Evolutionary conservation across 306 rosid species (phyloP), one percentile per base, ranked within the genome.

Genomic region (Malus asiatica): DNA sequence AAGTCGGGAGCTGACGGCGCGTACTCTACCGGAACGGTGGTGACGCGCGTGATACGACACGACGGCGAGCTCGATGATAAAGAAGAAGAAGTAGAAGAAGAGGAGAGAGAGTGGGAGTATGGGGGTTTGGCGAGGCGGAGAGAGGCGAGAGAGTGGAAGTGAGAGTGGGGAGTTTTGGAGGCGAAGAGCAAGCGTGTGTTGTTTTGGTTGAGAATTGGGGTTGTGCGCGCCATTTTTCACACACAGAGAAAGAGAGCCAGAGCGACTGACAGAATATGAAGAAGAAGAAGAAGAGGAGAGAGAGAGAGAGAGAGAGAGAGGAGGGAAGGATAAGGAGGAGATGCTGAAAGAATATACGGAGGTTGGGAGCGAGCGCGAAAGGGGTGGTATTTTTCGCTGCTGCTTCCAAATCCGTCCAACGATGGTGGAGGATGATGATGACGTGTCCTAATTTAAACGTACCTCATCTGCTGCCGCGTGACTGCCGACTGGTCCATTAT

Each of bases 11-110:
- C 71, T 4, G 97, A 89, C 10, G 87, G 87, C 10, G 93, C 81
- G 45, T 87, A 80, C 65, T 95, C 96, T 35, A 89, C 75, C 7
- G 92, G 77, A 62, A 80, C 98, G 13, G 91, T 88, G 19, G 97
- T 78, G 35, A 92, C 88, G 19, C 92, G 86, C 18, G 84, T 84
- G 15, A 88, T 61, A 11, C 61, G 85, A 68, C 82, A 77, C 44
- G 84, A 77, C 78, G 81, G 62, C 11, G 82, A 73, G 3, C 82
- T 60, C 9, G 86, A 58, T 0, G 80, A 68, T 0, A 71, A 25
- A 0, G 74, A 38, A 11, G 74, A 72, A 4, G 85, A 63, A 46
- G 82, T 51, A 16, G 84, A 29, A 61, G 84, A 40, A 14, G 72
- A 48, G 55, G 55, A 15, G 55, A 48, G 1, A 48, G 55, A 4